These are phyloP conservation scores for Solanum piurae DNA, from an alignment of 257 asterid species.

Conservation along the genomic window DNA sequence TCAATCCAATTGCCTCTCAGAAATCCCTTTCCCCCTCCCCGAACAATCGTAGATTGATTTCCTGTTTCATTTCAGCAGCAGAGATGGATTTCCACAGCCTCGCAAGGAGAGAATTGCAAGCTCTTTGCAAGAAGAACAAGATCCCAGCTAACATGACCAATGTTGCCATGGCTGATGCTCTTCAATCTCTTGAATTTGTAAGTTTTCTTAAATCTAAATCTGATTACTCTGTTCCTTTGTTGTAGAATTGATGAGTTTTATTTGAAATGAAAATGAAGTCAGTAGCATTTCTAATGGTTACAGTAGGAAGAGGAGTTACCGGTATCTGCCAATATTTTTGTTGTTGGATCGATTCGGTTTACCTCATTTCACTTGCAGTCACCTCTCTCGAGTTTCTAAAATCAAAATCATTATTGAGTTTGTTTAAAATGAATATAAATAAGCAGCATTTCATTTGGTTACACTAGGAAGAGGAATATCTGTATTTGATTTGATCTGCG, in stretches of 20 bases:
- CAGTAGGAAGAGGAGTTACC: background rate
- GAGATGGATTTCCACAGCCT: constrained; percentile 59
- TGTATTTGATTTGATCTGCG: background rate
- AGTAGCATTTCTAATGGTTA: background rate
- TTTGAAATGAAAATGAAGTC: background rate
- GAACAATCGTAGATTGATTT: background rate
- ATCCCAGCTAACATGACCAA: constrained; percentile 71
- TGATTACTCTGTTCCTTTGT: background rate
- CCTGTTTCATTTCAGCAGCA: background rate
- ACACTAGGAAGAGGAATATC: background rate
- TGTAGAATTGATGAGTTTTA: background rate
- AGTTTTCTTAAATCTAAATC: background rate
- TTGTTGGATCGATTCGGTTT: background rate
- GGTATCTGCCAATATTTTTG: background rate
- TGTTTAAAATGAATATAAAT: background rate
- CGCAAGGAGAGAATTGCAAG: constrained; percentile 62
- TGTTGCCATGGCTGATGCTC: constrained; percentile 65
- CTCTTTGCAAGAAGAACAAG: constrained; percentile 71
- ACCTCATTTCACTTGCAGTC: background rate
- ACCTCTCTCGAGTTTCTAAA: background rate
- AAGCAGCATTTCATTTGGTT: background rate
- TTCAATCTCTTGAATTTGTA: constrained; percentile 47
- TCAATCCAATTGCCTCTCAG: background rate
- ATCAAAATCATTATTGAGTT: background rate
- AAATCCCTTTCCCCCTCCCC: background rate